Evolutionary conservation across 73 alveolate species (phyloP).

Genomic region (Paramecium octaurelia): DNA sequence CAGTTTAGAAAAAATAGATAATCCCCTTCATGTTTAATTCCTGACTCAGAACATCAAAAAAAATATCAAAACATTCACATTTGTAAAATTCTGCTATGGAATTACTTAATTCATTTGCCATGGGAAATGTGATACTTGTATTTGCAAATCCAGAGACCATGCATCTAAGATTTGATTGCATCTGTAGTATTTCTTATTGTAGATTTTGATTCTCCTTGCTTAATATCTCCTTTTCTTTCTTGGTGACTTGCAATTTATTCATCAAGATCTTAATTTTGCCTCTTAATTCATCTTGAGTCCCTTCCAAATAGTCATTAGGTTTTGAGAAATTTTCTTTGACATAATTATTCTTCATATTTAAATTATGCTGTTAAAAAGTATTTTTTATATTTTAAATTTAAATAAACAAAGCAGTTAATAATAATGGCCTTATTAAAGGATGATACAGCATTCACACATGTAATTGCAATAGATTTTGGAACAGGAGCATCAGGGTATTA

Average conservation of each 20-base stretch:
- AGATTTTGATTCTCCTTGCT: slow-evolving; percentile 82
- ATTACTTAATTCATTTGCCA: slow-evolving; percentile 86
- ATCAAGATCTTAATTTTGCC: slow-evolving; percentile 76
- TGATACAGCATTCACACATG: slow-evolving; percentile 95
- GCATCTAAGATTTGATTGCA: slow-evolving; percentile 85
- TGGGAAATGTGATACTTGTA: slow-evolving; percentile 90
- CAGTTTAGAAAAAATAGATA: slow-evolving; percentile 79
- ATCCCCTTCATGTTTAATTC: slow-evolving; percentile 92
- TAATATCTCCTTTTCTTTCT: slow-evolving; percentile 82
- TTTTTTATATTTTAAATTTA: slow-evolving; percentile 42
- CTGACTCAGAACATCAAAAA: slow-evolving; percentile 93
- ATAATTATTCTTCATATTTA: slow-evolving; percentile 38
- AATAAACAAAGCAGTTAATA: slow-evolving; percentile 26
- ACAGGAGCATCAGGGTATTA: slow-evolving; percentile 98
- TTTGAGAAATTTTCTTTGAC: not conserved
- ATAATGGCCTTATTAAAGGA: slow-evolving; percentile 93
- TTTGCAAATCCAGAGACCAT: slow-evolving; percentile 96
- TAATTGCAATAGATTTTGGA: slow-evolving; percentile 97
- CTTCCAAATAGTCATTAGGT: slow-evolving; percentile 49
- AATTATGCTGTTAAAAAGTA: not conserved
- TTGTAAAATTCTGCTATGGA: slow-evolving; percentile 89
- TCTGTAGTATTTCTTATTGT: slow-evolving; percentile 80
- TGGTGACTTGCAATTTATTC: slow-evolving; percentile 81
- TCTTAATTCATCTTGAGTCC: slow-evolving; percentile 54
- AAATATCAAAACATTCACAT: slow-evolving; percentile 93